Base-by-base conservation (phyloP, 78 protist genomes). In the Guillardia theta region DNA sequence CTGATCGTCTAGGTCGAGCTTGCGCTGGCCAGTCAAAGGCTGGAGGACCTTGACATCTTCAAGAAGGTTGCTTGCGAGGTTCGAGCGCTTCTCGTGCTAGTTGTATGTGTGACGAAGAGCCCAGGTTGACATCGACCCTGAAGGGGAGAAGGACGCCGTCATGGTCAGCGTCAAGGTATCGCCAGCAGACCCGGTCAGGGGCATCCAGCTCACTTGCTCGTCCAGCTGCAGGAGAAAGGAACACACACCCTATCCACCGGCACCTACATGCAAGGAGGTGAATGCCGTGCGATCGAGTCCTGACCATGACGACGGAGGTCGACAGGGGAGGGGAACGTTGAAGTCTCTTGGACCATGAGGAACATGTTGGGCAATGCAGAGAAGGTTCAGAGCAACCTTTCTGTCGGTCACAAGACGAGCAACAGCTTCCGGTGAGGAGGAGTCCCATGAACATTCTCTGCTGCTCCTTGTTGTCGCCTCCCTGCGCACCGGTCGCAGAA, bases 211-310 rank as follows among this genome's bases (percentile, higher is more conserved):
- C n/a, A n/a, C n/a, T 19, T 50, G 58, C 37, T 70, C 41, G 5
- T 10, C 1, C 87, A 70, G 87, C 47, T 70, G 87, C 47, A 70
- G 3, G 90, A 78, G 90, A 78, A 78, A 30, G 90, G 90, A 24
- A 43, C 90, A 36, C 90, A 78, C 90, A 78, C 90, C 24, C 18
- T 78, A 22, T 43, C 53, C 45, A n/a, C 90, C 39, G 90, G 90
- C 39, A 36, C 90, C 1, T 78, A 78, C 90, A 43, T 78, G 45
- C 90, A 78, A 43, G 90, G 90, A 0, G 90, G 90, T 44, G n/a
- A n/a, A n/a, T n/a, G n/a, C n/a, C n/a, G n/a, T n/a, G n/a, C n/a
- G n/a, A n/a, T n/a, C n/a, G n/a, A n/a, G n/a, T n/a, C n/a, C n/a
- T n/a, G n/a, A n/a, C n/a, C n/a, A n/a, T n/a, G n/a, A n/a, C n/a